phyloP scores from a whole-genome alignment of 225 moss, liverwort and hornwort genomes.

The Marchantia paleacea region DNA sequence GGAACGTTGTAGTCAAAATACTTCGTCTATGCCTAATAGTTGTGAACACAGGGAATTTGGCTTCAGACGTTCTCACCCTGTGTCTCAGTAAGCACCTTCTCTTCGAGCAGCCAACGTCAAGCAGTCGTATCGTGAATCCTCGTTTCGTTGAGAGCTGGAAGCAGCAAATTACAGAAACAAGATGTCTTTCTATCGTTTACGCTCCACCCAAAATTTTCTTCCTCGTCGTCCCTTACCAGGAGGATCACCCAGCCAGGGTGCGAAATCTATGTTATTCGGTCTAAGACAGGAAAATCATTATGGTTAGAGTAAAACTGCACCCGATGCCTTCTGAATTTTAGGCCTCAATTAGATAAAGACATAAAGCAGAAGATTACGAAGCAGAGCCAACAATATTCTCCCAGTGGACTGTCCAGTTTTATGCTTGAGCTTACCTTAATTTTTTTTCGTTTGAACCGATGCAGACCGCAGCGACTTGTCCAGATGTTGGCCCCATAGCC shows the following conservation, averaged over 20 bases:
- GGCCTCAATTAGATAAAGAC: background rate
- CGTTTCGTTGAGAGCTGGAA: background rate
- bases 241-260: too few relatives aligned
- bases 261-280: too few relatives aligned
- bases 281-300: background rate
- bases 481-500: slow-evolving; percentile 63
- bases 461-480: slow-evolving; percentile 78
- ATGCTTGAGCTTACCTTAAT: slow-evolving; percentile 8
- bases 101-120: background rate
- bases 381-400: background rate
- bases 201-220: too few relatives aligned
- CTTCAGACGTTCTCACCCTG: background rate
- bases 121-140: background rate
- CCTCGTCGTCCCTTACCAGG: too few relatives aligned
- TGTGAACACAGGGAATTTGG: background rate
- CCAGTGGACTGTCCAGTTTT: background rate
- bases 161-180: background rate
- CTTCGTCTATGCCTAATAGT: background rate
- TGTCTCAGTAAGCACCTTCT: background rate
- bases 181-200: too few relatives aligned
- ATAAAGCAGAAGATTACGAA: background rate
- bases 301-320: background rate
- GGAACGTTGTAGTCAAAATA: background rate
- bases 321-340: background rate
- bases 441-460: slow-evolving; percentile 18